Evolutionary conservation across 768 basidiomycete genomes (phyloP).

Genomic region (Boletellus emodensis): DNA sequence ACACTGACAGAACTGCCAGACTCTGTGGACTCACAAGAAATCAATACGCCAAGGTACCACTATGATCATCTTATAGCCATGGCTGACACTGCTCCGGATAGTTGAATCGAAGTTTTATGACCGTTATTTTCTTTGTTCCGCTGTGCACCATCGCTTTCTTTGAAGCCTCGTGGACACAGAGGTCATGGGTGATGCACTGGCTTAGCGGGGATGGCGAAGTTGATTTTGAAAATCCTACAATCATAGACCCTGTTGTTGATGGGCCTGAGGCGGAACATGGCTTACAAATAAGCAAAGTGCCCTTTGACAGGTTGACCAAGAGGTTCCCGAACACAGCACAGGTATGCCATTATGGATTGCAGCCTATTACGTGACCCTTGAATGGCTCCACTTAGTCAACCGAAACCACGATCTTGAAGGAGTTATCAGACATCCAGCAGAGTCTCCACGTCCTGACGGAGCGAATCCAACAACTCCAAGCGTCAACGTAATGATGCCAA

Average conservation of each 20-base stretch:
- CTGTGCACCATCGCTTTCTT: constrained; percentile 68
- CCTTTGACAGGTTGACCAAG: constrained; percentile 66
- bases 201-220: constrained; percentile 57
- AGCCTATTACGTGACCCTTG: constrained; percentile 4
- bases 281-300: constrained; percentile 62
- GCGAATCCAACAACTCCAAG: constrained; percentile 31
- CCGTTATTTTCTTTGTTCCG: constrained; percentile 75
- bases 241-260: constrained; percentile 59
- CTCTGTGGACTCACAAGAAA: constrained; percentile 43
- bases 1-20: constrained; percentile 27
- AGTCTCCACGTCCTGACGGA: constrained; percentile 36
- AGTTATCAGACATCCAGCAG: constrained; percentile 54
- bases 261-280: constrained; percentile 50
- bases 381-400: constrained; percentile 48
- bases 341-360: constrained; percentile 39
- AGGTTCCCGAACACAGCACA: constrained; percentile 68
- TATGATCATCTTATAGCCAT: background rate
- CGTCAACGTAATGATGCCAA: constrained; percentile 5
- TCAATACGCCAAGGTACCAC: constrained; percentile 55
- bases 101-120: constrained; percentile 81
- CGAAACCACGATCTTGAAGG: constrained; percentile 62
- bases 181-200: constrained; percentile 68
- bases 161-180: constrained; percentile 57
- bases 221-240: constrained; percentile 48
- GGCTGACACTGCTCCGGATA: constrained; percentile 23